Conservation (phyloP, 1,139 yeast species). For the Geotrichum macrosporum region DNA sequence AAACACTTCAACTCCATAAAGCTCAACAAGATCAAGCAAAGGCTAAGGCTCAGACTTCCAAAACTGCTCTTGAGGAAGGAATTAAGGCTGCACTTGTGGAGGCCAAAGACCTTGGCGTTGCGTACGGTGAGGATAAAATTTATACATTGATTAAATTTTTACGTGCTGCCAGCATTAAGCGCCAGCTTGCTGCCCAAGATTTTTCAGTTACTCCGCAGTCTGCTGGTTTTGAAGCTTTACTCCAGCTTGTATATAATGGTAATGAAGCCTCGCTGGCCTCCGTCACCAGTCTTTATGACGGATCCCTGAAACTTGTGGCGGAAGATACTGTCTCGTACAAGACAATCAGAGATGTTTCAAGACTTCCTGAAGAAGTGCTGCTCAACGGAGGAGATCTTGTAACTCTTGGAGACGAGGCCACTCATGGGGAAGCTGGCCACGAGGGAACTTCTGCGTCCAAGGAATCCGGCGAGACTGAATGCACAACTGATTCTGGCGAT, state of each 20-base stretch:
- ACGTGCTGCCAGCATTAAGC: slow-evolving; percentile 37
- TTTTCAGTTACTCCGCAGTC: slow-evolving; percentile 21
- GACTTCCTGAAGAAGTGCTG: slow-evolving; percentile 27
- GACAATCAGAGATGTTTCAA: slow-evolving; percentile 27
- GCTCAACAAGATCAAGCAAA: slow-evolving; percentile 23
- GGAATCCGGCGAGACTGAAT: slow-evolving; percentile 1
- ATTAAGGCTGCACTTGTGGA: slow-evolving; percentile 19
- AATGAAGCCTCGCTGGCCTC: slow-evolving; percentile 36
- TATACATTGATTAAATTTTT: slow-evolving; percentile 34
- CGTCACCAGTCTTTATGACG: slow-evolving; percentile 33
- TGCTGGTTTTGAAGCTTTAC: slow-evolving; percentile 35
- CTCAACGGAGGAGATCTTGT: slow-evolving; percentile 22
- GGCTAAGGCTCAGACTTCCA: slow-evolving; percentile 21
- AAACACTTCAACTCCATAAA: slow-evolving; percentile 32
- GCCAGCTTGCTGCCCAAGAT: slow-evolving; percentile 29
- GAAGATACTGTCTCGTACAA: slow-evolving; percentile 30
- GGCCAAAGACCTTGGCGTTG: slow-evolving; percentile 28
- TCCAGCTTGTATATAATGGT: slow-evolving; percentile 36
- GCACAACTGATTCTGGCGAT: not conserved
- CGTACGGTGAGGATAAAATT: slow-evolving; percentile 29
- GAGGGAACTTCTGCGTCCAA: not conserved
- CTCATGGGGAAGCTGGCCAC: not conserved
- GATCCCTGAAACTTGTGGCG: slow-evolving; percentile 30
- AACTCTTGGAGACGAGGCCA: slow-evolving; percentile 9
- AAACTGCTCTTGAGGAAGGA: slow-evolving; percentile 21